Conservation (phyloP, 192 early-diverging fungal species). For the Lobosporangium transversale region DNA sequence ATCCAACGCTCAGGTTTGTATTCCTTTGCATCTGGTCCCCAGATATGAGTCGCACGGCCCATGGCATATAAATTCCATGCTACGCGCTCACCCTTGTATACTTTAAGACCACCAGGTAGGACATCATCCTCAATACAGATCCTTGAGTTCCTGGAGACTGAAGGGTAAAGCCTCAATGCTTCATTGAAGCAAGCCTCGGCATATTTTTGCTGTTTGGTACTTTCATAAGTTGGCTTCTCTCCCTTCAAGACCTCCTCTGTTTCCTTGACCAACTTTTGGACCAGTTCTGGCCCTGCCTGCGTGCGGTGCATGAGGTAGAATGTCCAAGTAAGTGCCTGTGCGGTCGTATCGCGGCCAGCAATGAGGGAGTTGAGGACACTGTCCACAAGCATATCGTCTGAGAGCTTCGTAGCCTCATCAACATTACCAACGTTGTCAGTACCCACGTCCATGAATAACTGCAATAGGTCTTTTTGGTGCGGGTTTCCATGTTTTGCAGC, state of each 20-base stretch:
- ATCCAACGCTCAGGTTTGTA: slow-evolving; percentile 76
- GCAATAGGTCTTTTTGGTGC: slow-evolving; percentile 45
- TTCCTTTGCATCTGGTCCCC: slow-evolving; percentile 69
- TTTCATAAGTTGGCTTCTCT: slow-evolving; percentile 30
- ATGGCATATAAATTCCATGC: slow-evolving; percentile 59
- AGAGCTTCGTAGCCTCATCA: slow-evolving; percentile 39
- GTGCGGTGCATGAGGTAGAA: slow-evolving; percentile 59
- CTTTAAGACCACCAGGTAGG: slow-evolving; percentile 66
- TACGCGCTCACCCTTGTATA: slow-evolving; percentile 63
- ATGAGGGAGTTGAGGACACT: slow-evolving; percentile 55
- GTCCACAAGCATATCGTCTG: slow-evolving; percentile 56
- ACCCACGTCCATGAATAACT: slow-evolving; percentile 56
- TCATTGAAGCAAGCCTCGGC: slow-evolving; percentile 63
- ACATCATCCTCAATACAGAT: slow-evolving; percentile 64
- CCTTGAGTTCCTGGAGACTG: slow-evolving; percentile 67
- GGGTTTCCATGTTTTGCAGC: neutral
- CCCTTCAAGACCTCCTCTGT: slow-evolving; percentile 30
- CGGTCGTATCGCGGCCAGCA: slow-evolving; percentile 67
- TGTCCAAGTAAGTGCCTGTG: slow-evolving; percentile 56
- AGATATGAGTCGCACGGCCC: slow-evolving; percentile 58
- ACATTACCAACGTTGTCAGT: no score
- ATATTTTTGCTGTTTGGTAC: slow-evolving; percentile 39
- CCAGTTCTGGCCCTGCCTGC: slow-evolving; percentile 28
- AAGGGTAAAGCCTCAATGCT: slow-evolving; percentile 69
- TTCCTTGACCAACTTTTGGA: slow-evolving; percentile 41